A percentile compares a stretch with the other conserved stretches of the same genome.
These are phyloP conservation scores for Penicillium coprophilum DNA, from an alignment of 495 filamentous ascomycete species.

Conservation along the genomic window DNA sequence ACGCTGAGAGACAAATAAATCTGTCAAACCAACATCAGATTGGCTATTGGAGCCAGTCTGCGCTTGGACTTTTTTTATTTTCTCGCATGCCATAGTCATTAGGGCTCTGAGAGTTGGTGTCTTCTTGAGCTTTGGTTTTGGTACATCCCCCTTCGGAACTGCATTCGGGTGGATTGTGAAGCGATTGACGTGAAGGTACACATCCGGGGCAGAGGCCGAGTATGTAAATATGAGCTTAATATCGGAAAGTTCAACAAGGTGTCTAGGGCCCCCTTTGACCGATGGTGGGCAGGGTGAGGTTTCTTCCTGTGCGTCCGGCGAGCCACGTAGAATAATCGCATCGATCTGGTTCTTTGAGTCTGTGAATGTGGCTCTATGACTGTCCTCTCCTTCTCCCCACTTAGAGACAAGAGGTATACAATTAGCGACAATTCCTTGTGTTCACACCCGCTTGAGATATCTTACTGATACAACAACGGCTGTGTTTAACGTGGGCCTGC, in stretches of 20 bases:
- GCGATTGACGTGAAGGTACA: slow-evolving; percentile 35
- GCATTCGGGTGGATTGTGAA: slow-evolving; percentile 36
- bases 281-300: slow-evolving; percentile 14
- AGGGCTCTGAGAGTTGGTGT: slow-evolving; percentile 17
- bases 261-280: slow-evolving; percentile 28
- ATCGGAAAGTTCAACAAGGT: slow-evolving; percentile 35
- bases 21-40: not conserved
- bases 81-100: slow-evolving; percentile 16
- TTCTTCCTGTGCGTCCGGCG: slow-evolving; percentile 20
- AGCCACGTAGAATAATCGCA: slow-evolving; percentile 32
- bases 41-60: not conserved
- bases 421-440: not conserved
- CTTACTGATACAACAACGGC: slow-evolving; percentile 32
- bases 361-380: slow-evolving; percentile 30
- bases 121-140: slow-evolving; percentile 23
- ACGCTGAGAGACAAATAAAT: not conserved
- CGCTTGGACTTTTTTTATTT: not conserved
- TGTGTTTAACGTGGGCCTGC: not conserved
- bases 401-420: slow-evolving; percentile 5
- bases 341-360: slow-evolving; percentile 43
- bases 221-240: slow-evolving; percentile 42
- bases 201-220: slow-evolving; percentile 25
- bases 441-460: not conserved
- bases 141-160: slow-evolving; percentile 24
- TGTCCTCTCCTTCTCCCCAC: slow-evolving; percentile 25